Base-by-base conservation (phyloP, 1,139 yeast species). In the Spathaspora jeffriesii region DNA sequence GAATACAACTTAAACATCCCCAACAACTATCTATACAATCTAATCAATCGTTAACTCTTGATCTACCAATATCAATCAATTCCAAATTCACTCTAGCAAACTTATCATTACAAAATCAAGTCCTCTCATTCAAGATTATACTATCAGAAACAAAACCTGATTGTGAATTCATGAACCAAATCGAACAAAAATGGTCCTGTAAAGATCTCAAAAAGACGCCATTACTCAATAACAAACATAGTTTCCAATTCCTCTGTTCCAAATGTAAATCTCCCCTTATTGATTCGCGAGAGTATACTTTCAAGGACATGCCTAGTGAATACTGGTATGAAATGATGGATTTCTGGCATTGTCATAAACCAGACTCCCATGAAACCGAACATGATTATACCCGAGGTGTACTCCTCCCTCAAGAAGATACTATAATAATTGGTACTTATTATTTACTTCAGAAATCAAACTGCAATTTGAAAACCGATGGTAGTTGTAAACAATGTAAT, bases 261-360 rank as follows among this genome's bases (percentile, higher is more conserved):
- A 6, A 52, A 0, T 80, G 84, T 53, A 50, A 53, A 2, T 1
- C 21, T 0, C 28, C 9, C 0, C 37, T 78, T 1, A 50, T 77
- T 1, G 60, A 65, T 39, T 71, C 80, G 0, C 23, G 40, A 0
- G 42, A 60, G 1, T 61, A 48, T 6, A 62, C 61, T 30, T 65
- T 85, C 42, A 66, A 72, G 53, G 88, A 89, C 41, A 79, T 92
- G 84, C 99, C 99, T 0, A 87, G 96, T 1, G 97, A 91, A 58
- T 73, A 83, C 47, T 93, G 99, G 99, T 82, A 88, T 11, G 99
- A 93, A 61, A 73, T 93, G 79, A 88, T 93, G 96, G 98, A 93
- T 51, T 88, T 87, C 54, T 93, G 99, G 99, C 98, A 93, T 63
- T 93, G 99, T 61, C 98, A 93, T 62, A 91, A 91, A 61, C 98